phyloP scores from a whole-genome alignment of 2,329 filamentous ascomycete species.

The Fusarium devonianum region DNA sequence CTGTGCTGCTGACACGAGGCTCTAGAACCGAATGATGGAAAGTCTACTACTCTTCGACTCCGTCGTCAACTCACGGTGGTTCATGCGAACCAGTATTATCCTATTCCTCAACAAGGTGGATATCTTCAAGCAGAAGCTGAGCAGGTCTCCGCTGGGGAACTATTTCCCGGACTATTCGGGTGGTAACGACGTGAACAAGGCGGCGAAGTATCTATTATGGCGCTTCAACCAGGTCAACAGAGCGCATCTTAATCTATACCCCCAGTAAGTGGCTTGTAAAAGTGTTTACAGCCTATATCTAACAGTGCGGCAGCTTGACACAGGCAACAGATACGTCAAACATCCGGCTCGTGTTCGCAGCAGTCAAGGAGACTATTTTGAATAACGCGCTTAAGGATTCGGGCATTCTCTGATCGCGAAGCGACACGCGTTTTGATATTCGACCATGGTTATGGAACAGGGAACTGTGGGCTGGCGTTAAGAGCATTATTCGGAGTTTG shows the following conservation, averaged over 20 bases:
- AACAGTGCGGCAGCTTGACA: conserved; percentile 71
- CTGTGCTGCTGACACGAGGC: conserved; percentile 17
- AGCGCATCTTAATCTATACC: conserved; percentile 94
- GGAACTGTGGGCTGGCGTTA: conserved; percentile 38
- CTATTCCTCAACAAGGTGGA: conserved; percentile 99
- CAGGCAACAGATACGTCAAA: conserved; percentile 99
- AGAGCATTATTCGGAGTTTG: conserved; percentile 42
- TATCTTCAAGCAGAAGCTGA: conserved; percentile 94
- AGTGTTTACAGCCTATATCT: conserved; percentile 6
- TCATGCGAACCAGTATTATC: conserved; percentile 98
- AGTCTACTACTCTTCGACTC: conserved; percentile 96
- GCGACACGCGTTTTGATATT: conserved; percentile 24
- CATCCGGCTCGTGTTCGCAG: conserved; percentile 95
- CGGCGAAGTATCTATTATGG: conserved; percentile 97
- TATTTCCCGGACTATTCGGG: conserved; percentile 99
- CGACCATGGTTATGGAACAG: conserved; percentile 36
- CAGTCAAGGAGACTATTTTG: conserved; percentile 97
- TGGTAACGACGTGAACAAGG: conserved; percentile 96
- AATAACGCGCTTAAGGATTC: conserved; percentile 99
- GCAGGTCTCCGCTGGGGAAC: conserved; percentile 85
- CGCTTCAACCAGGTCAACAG: conserved; percentile 98
- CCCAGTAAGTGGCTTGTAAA: conserved; percentile 72
- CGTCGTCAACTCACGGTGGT: conserved; percentile 98
- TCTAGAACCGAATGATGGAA: conserved; percentile 99
- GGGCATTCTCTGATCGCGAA: conserved; percentile 77